Evolutionary conservation across 805 yeast genomes (phyloP), one percentile per base, ranked within the genome.

Genomic region (Candida coquimbonensis): DNA sequence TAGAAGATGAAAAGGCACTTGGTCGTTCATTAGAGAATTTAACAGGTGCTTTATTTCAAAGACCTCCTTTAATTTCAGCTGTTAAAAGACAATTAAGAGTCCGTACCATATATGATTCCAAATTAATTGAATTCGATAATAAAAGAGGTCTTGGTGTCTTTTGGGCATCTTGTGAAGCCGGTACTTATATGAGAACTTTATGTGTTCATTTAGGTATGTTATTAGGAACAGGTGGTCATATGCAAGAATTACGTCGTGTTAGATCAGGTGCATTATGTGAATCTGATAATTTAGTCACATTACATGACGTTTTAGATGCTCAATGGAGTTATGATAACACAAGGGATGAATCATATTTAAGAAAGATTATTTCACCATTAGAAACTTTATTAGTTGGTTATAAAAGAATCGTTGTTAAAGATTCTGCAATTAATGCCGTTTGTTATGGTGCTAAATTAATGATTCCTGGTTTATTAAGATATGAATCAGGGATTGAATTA

Each of bases 91-190:
- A 93, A 74, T 78, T 93, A 68, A 87, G 99, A 77, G 96, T 93
- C 52, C 82, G 99, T 72, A 93, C 97, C 53, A 90, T 93, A 64
- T 93, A 93, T 69, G 98, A 93, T 65, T 87, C 96, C 52, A 89
- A 91, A 55, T 76, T 93, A 65, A 81, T 93, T 61, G 99, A 93
- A 72, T 93, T 93, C 63, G 99, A 90, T 72, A 86, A 89, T 70
- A 90, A 93, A 72, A 84, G 98, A 70, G 91, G 93, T 59, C 77
- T 93, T 52, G 96, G 96, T 73, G 98, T 93, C 33, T 93, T 93
- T 75, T 93, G 99, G 99, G 99, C 98, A 49, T 86, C 96, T 37
- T 93, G 99, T 78, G 99, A 93, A 75, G 99, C 99, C 51, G 99
- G 99, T 72, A 93, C 99, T 50, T 93, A 93, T 73, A 93, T 93